These are phyloP conservation scores for Globisporangium camurandrum DNA, from an alignment of 352 stramenopile species.

Conservation along the genomic window DNA sequence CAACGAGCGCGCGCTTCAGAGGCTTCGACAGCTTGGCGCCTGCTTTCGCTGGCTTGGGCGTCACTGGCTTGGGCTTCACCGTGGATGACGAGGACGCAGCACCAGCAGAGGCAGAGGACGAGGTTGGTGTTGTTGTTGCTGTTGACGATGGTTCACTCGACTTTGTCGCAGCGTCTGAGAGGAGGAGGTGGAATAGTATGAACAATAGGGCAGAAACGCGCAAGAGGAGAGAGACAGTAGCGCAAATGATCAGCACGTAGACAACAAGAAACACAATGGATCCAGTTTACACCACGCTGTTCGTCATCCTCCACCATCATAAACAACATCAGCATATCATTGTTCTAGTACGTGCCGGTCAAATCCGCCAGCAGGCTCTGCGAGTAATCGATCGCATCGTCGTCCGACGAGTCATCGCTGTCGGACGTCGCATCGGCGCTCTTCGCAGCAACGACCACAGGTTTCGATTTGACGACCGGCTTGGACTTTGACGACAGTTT, in stretches of 20 bases:
- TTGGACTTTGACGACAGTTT: neutral
- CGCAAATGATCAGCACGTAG: neutral
- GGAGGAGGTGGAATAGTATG: too few relatives aligned
- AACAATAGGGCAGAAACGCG: neutral
- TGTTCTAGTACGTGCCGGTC: conserved; percentile 45
- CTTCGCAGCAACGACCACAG: conserved; percentile 1
- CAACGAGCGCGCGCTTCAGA: neutral
- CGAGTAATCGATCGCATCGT: conserved; percentile 68
- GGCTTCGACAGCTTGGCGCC: conserved; percentile 5
- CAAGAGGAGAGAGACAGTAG: neutral
- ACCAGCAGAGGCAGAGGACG: too few relatives aligned
- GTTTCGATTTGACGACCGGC: neutral
- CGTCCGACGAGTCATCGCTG: conserved; percentile 45
- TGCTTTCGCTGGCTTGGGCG: neutral
- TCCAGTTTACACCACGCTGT: conserved; percentile 1
- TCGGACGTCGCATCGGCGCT: conserved; percentile 16
- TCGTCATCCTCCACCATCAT: too few relatives aligned
- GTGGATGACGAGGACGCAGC: neutral
- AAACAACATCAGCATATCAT: too few relatives aligned
- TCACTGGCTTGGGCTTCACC: neutral
- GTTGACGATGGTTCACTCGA: too few relatives aligned
- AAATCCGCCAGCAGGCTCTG: conserved; percentile 68
- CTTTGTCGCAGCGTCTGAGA: too few relatives aligned
- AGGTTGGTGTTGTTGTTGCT: too few relatives aligned
- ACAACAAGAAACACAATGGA: conserved; percentile 1